These are phyloP conservation scores for Dendrocalamus latiflorus DNA, from an alignment of 202 grass and related monocot species.

Conservation along the genomic window DNA sequence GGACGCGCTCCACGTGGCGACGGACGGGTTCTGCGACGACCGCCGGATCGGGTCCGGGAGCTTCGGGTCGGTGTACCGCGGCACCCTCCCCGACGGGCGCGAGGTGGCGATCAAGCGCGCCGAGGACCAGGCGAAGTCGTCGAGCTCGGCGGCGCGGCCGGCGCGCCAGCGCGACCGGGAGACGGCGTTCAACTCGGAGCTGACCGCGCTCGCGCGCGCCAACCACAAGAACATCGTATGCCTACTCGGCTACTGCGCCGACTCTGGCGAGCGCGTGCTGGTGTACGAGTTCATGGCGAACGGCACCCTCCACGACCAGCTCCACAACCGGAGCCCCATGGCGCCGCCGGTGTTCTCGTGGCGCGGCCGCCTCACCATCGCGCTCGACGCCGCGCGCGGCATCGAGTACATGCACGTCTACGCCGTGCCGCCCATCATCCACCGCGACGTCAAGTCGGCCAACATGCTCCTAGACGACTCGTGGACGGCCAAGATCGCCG, in stretches of 20 bases:
- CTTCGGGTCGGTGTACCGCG: slow-evolving; percentile 91
- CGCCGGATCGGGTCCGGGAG: slow-evolving; percentile 81
- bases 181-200: slow-evolving; percentile 76
- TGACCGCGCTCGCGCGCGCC: slow-evolving; percentile 65
- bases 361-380: slow-evolving; percentile 55
- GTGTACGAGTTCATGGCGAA: slow-evolving; percentile 96
- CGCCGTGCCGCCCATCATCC: slow-evolving; percentile 82
- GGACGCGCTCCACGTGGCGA: slow-evolving; percentile 38
- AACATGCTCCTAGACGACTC: slow-evolving; percentile 78
- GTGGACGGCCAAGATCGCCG: slow-evolving; percentile 82
- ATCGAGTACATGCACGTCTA: slow-evolving; percentile 95
- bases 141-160: slow-evolving; percentile 36
- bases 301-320: slow-evolving; percentile 83
- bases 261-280: slow-evolving; percentile 59
- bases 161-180: slow-evolving; percentile 52
- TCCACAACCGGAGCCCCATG: slow-evolving; percentile 51
- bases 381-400: slow-evolving; percentile 74
- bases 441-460: slow-evolving; percentile 77
- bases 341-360: slow-evolving; percentile 45
- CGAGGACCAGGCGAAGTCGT: slow-evolving; percentile 29
- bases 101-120: slow-evolving; percentile 82
- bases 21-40: slow-evolving; percentile 64
- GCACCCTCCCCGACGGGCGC: slow-evolving; percentile 56
- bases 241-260: slow-evolving; percentile 74
- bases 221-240: slow-evolving; percentile 96